Evolutionary conservation across 495 filamentous ascomycete genomes (phyloP), one percentile per base, ranked within the genome.

Genomic region (Neurospora sp.): DNA sequence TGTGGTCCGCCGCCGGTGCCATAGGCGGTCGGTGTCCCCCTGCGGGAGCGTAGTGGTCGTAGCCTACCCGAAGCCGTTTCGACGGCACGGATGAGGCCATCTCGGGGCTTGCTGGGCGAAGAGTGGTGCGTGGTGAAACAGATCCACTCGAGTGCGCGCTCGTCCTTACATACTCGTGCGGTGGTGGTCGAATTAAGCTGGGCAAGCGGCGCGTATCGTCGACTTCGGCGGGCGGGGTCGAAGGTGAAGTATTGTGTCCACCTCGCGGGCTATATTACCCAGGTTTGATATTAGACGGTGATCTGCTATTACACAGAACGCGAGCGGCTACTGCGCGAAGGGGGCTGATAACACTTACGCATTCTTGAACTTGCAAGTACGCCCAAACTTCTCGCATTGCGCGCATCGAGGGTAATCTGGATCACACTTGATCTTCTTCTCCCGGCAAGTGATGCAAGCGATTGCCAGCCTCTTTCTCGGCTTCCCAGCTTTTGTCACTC

Each of bases 361-460:
- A 82, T 91, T 94, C 81, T 92, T 91, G 78, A 94, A 94, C 79
- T 91, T 89, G 88, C 94, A 97, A 38, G 90, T 86, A 68, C 91
- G 86, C 22, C 93, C 91, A 75, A 92, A 93, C 81, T 97, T 97
- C 78, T 94, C 92, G 79, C 94, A 97, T 78, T 97, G 94, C 71
- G 92, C 88, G 77, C 94, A 97, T 72, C 92, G 91, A 39, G 92
- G 91, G 71, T 89, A 89, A 74, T 93, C 94, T 8, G 93, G 94
- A 73, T 97, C 94, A 76, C 94, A 97, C 80, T 96, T 97, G 83
- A 97, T 96, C 85, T 97, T 97, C 88, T 97, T 97, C 81, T 97
- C 93, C 39, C 94, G 89, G 79, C 94, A 97, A 10, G 92, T 94
- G 69, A 95, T 85, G 77, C 94, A 97, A 18, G 94, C 94, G 74